These are phyloP conservation scores for Protea cynaroides DNA, from an alignment of 164 flowering plant species.

Conservation along the genomic window DNA sequence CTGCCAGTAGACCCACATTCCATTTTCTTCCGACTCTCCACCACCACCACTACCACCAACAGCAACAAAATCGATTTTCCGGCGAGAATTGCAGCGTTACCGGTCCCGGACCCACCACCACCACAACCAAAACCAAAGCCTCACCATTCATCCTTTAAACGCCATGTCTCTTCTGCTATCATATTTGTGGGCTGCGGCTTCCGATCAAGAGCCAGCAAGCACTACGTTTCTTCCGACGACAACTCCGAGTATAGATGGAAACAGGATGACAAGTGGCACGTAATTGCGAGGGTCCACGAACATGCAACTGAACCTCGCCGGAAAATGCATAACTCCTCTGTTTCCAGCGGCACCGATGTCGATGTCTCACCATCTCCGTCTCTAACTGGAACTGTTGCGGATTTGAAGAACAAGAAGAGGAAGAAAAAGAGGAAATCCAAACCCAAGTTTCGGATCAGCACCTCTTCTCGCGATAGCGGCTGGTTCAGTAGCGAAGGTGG, in stretches of 20 bases:
- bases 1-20: slow-evolving; percentile 21
- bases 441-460: slow-evolving; percentile 32
- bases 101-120: slow-evolving; percentile 9
- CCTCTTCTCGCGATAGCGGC: slow-evolving; percentile 49
- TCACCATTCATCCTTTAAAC: slow-evolving; percentile 10
- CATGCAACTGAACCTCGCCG: slow-evolving; percentile 23
- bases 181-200: slow-evolving; percentile 20
- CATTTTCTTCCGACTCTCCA: slow-evolving; percentile 10
- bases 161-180: slow-evolving; percentile 12
- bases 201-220: slow-evolving; percentile 5
- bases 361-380: slow-evolving; percentile 17
- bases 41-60: slow-evolving; percentile 13
- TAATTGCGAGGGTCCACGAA: slow-evolving; percentile 27
- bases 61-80: slow-evolving; percentile 5
- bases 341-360: slow-evolving; percentile 21
- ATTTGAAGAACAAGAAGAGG: slow-evolving; percentile 12
- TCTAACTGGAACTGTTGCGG: slow-evolving; percentile 7
- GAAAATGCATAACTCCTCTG: slow-evolving; percentile 37
- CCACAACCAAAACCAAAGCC: slow-evolving; percentile 14
- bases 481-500: slow-evolving; percentile 45
- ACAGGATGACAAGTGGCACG: slow-evolving; percentile 50
- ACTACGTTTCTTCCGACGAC: neutral
- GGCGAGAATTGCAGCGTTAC: neutral
- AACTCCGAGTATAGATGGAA: slow-evolving; percentile 15
- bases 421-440: slow-evolving; percentile 13